Evolutionary conservation across 768 basidiomycete genomes (phyloP).

Genomic region (Psilocybe subaeruginosa): DNA sequence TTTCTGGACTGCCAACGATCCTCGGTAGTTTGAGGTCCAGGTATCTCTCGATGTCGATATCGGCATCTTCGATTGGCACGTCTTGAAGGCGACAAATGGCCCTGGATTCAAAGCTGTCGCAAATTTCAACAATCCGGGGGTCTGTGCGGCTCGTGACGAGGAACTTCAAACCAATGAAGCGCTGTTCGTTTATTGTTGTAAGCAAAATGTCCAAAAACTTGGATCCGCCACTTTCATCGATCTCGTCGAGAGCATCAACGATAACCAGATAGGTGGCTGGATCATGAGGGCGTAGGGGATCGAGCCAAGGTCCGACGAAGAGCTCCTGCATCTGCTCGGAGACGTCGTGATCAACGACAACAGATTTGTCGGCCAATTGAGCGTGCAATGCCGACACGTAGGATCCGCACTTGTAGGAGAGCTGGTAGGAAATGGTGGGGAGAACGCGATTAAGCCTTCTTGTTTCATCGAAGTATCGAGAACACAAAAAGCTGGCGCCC

Average conservation of each 20-base stretch:
- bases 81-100: slow-evolving; percentile 15
- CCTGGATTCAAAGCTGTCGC: slow-evolving; percentile 9
- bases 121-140: slow-evolving; percentile 15
- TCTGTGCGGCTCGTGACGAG: slow-evolving; percentile 25
- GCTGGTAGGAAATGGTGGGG: neutral
- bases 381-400: neutral
- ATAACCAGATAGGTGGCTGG: slow-evolving; percentile 20
- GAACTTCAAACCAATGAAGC: slow-evolving; percentile 20
- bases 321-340: slow-evolving; percentile 5
- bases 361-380: neutral
- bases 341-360: neutral
- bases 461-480: slow-evolving; percentile 2
- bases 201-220: slow-evolving; percentile 18
- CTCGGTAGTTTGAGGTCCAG: neutral
- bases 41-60: slow-evolving; percentile 5
- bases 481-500: slow-evolving; percentile 4
- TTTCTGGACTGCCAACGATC: neutral
- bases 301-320: slow-evolving; percentile 23
- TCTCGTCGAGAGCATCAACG: slow-evolving; percentile 29
- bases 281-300: neutral
- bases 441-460: neutral
- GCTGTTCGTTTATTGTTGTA: slow-evolving; percentile 4
- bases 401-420: neutral
- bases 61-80: slow-evolving; percentile 7
- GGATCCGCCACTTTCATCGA: slow-evolving; percentile 12